Evolutionary conservation across 78 protist genomes (phyloP), one percentile per base, ranked within the genome.

Genomic region (Dictyostelium capitatum): DNA sequence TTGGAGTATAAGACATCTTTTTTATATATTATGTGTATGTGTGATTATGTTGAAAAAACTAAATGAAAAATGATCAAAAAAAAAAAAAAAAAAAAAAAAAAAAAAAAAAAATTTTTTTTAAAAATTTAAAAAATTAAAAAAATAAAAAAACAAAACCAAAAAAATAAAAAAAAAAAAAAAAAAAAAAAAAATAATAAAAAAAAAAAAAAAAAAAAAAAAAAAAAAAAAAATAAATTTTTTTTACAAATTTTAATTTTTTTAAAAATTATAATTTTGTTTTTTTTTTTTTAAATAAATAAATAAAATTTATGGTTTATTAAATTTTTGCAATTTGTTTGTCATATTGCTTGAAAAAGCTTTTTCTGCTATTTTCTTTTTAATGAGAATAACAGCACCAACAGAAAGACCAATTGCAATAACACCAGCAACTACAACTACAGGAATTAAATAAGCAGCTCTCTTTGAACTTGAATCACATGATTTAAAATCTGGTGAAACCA

Each of bases 1-100:
- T 79, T 79, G 65, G 83, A 46, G 79, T 46, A 23, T 37, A 37
- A 46, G 79, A 73, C 79, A 73, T 73, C 46, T 73, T 73, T 25
- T 19, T n/a, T n/a, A n/a, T 73, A 46, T 46, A 46, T 46, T 43
- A 10, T 67, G 6, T 46, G 20, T 73, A 17, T 73, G 11, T 73
- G 79, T 59, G 3, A 23, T 17, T 19, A 59, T 23, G 69, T 37
- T 59, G 30, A 59, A 23, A 19, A 19, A n/a, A 15, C 12, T 25
- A 43, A 30, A 73, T 73, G 50, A 37, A 37, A 70, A 70, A 46
- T 20, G 19, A 46, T 25, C 7, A 17, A 72, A 32, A 37, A 47
- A 46, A 72, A 70, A 70, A 70, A 37, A 37, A 70, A 70, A 70
- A 70, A 70, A 41, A 70, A 4, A 19, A 32, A 67, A 67, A 67